Evolutionary conservation across 2,329 filamentous ascomycete species (phyloP).

Genomic region (Diatrype stigma): DNA sequence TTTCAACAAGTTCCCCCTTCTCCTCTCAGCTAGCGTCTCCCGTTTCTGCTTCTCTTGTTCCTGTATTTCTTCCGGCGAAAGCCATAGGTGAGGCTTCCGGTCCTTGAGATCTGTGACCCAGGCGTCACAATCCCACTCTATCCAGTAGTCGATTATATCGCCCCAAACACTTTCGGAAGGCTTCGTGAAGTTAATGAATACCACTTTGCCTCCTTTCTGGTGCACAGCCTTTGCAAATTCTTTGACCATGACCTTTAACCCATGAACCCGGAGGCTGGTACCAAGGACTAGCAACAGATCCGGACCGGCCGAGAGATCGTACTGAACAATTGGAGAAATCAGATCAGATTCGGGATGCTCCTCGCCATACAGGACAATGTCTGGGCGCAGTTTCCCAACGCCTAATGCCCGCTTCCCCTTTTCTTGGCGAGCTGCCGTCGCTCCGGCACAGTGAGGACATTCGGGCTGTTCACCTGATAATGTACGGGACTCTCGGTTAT

Average conservation of each 20-base stretch:
- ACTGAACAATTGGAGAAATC: conserved; percentile 64
- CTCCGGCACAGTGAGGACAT: conserved; percentile 61
- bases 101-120: conserved; percentile 63
- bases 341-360: conserved; percentile 66
- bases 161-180: conserved; percentile 69
- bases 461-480: conserved; percentile 62
- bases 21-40: conserved; percentile 27
- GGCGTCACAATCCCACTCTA: conserved; percentile 70
- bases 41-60: conserved; percentile 38
- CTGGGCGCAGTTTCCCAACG: conserved; percentile 64
- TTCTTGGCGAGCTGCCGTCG: conserved; percentile 58
- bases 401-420: conserved; percentile 63
- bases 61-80: conserved; percentile 39
- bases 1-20: conserved; percentile 18
- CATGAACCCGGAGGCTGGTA: conserved; percentile 67
- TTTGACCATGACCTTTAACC: conserved; percentile 64
- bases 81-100: conserved; percentile 57
- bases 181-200: conserved; percentile 71
- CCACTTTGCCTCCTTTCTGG: conserved; percentile 61
- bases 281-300: conserved; percentile 68
- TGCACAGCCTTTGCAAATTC: conserved; percentile 71
- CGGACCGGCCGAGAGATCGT: conserved; percentile 60
- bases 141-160: conserved; percentile 69
- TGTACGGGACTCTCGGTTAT: conserved; percentile 50
- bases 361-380: conserved; percentile 72